Percentiles rank a stretch among this genome's conserved stretches.
Evolutionary conservation across 2,329 filamentous ascomycete species (phyloP).

Genomic region (Penicillium capsulatum): DNA sequence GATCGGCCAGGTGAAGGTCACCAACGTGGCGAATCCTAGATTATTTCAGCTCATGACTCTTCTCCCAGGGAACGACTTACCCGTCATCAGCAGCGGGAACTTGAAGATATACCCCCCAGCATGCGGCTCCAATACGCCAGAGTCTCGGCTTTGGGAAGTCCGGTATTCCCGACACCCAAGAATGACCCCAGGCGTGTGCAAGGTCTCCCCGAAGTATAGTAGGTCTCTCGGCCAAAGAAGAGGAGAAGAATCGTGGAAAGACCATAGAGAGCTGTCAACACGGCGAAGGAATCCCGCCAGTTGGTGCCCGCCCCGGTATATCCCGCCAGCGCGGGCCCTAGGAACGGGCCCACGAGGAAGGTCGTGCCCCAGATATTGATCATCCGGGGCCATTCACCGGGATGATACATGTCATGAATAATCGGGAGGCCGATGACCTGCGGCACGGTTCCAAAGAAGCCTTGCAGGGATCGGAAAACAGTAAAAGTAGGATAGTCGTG

Average conservation of each 20-base stretch:
- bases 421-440: conserved; percentile 41
- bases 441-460: conserved; percentile 38
- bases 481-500: conserved; percentile 40
- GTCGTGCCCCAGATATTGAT: conserved; percentile 41
- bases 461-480: conserved; percentile 37
- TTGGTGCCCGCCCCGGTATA: conserved; percentile 32
- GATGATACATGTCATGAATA: conserved; percentile 38
- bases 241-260: conserved; percentile 33
- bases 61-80: no score
- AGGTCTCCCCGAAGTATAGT: conserved; percentile 21
- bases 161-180: conserved; percentile 31
- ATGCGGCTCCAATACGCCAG: conserved; percentile 23
- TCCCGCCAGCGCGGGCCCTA: conserved; percentile 37
- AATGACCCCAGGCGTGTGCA: conserved; percentile 24
- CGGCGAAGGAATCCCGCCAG: conserved; percentile 34
- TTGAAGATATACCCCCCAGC: conserved; percentile 30
- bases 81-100: conserved; percentile 29
- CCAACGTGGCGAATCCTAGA: conserved; percentile 30
- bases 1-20: conserved; percentile 39
- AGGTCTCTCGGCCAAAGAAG: conserved; percentile 35
- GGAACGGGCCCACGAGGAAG: conserved; percentile 37
- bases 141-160: conserved; percentile 24
- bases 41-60: no score
- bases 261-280: conserved; percentile 36
- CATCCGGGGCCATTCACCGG: conserved; percentile 35